phyloP scores from a whole-genome alignment of 75 land plant genomes.

The Gnetum montanum region DNA sequence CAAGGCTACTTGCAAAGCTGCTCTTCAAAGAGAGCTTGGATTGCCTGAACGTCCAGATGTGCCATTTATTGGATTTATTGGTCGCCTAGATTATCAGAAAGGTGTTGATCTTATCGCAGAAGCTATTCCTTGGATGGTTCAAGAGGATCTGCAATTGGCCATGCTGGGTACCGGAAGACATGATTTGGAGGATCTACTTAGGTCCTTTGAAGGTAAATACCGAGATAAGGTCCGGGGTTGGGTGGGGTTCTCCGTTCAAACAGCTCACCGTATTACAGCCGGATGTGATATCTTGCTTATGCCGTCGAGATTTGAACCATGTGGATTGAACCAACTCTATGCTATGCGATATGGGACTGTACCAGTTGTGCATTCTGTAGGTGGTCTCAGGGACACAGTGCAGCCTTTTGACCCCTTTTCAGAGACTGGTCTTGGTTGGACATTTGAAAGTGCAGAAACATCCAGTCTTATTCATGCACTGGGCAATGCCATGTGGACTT shows the following conservation, averaged over 20 bases:
- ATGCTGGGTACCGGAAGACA: conserved; percentile 81
- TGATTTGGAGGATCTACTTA: conserved; percentile 73
- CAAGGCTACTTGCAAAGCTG: conserved; percentile 81
- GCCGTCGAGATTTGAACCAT: conserved; percentile 97
- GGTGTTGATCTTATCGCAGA: conserved; percentile 86
- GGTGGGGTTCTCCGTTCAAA: conserved; percentile 90
- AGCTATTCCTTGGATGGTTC: conserved; percentile 90
- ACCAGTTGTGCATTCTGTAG: conserved; percentile 94
- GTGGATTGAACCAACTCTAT: conserved; percentile 92
- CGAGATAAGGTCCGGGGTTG: conserved; percentile 72
- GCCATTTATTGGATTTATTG: conserved; percentile 84
- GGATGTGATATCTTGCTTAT: conserved; percentile 90
- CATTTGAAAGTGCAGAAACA: conserved; percentile 64
- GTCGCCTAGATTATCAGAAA: conserved; percentile 83
- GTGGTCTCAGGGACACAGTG: conserved; percentile 87
- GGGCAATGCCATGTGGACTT: conserved; percentile 81
- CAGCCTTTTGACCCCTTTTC: conserved; percentile 65
- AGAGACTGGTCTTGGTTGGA: conserved; percentile 84
- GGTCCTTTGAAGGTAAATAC: conserved; percentile 49
- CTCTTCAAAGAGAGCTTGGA: conserved; percentile 85
- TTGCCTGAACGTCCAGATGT: conserved; percentile 61
- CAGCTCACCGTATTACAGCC: conserved; percentile 94
- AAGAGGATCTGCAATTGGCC: conserved; percentile 72
- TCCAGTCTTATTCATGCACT: conserved; percentile 58
- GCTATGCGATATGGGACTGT: conserved; percentile 95